Evolutionary conservation across 2,329 filamentous ascomycete species (phyloP).

Genomic region (Cytospora piceae): DNA sequence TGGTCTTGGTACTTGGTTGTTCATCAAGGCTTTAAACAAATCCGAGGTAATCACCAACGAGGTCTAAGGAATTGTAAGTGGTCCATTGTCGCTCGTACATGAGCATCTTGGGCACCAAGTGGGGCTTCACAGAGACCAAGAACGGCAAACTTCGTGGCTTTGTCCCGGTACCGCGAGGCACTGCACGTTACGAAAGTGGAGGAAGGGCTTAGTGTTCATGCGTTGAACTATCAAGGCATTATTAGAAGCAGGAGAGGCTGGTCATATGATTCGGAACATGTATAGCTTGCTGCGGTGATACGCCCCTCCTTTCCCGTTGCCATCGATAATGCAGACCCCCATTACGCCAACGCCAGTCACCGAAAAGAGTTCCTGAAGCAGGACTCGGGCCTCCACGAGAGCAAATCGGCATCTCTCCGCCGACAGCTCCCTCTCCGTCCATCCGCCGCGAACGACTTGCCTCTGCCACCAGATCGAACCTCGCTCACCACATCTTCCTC

Average conservation of each 20-base stretch:
- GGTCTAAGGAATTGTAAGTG: no score
- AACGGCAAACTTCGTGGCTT: neutral
- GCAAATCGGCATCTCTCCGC: neutral
- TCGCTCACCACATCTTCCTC: slow-evolving; percentile 4
- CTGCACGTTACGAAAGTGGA: neutral
- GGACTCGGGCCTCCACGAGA: neutral
- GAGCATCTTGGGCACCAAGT: neutral
- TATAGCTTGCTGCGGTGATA: slow-evolving; percentile 18
- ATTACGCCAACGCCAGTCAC: slow-evolving; percentile 28
- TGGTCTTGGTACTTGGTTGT: no score
- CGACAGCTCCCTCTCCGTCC: slow-evolving; percentile 1
- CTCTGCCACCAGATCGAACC: neutral
- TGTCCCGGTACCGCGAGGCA: neutral
- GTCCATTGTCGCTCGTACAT: neutral
- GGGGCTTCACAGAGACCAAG: neutral
- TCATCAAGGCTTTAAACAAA: no score
- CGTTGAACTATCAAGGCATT: neutral
- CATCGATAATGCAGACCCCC: slow-evolving; percentile 25
- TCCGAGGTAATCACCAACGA: no score
- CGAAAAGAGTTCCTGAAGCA: slow-evolving; percentile 10
- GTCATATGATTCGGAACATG: slow-evolving; percentile 21
- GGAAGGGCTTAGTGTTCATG: neutral
- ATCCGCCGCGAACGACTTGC: slow-evolving; percentile 7
- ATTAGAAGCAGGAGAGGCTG: neutral
- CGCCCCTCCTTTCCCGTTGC: slow-evolving; percentile 7